Conservation (phyloP, 495 filamentous ascomycete genomes). For the Chaetomium fimeti region DNA sequence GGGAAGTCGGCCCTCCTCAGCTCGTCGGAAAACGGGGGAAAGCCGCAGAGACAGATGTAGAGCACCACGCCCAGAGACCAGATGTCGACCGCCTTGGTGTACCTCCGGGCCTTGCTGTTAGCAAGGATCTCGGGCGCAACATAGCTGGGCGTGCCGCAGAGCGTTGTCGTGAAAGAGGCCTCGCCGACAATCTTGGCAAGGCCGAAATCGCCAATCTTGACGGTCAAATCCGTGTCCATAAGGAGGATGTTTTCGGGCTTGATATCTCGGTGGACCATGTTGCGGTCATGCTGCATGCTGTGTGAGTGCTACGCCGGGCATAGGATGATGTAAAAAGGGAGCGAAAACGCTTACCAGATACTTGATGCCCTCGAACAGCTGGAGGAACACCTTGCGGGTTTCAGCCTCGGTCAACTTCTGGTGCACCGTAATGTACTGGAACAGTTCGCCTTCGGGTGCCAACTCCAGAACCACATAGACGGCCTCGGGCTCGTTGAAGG, state of each 20-base stretch:
- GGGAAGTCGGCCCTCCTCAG: slow-evolving; percentile 76
- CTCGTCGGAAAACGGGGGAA: slow-evolving; percentile 96
- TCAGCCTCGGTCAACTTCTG: slow-evolving; percentile 82
- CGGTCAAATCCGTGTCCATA: slow-evolving; percentile 73
- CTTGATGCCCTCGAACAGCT: slow-evolving; percentile 90
- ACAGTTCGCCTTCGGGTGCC: slow-evolving; percentile 88
- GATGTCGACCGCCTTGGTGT: slow-evolving; percentile 92
- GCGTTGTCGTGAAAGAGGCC: slow-evolving; percentile 94
- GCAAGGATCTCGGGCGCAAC: slow-evolving; percentile 95
- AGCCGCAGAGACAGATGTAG: slow-evolving; percentile 97
- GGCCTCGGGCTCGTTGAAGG: slow-evolving; percentile 85
- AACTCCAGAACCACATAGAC: slow-evolving; percentile 93
- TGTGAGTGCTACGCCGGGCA: slow-evolving; percentile 37
- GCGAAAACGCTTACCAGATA: slow-evolving; percentile 68
- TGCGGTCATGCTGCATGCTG: slow-evolving; percentile 80
- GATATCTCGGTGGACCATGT: slow-evolving; percentile 96
- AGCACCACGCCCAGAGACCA: slow-evolving; percentile 99
- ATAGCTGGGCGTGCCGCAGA: slow-evolving; percentile 95
- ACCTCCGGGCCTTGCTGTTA: slow-evolving; percentile 71
- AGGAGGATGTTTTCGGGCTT: slow-evolving; percentile 98
- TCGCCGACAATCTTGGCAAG: slow-evolving; percentile 98
- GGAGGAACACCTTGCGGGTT: slow-evolving; percentile 79
- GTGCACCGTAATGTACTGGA: slow-evolving; percentile 89
- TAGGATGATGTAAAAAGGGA: background rate
- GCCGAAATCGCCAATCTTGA: slow-evolving; percentile 97